Conservation (phyloP, 257 asterid species). For the Nicotiana noctiflora region DNA sequence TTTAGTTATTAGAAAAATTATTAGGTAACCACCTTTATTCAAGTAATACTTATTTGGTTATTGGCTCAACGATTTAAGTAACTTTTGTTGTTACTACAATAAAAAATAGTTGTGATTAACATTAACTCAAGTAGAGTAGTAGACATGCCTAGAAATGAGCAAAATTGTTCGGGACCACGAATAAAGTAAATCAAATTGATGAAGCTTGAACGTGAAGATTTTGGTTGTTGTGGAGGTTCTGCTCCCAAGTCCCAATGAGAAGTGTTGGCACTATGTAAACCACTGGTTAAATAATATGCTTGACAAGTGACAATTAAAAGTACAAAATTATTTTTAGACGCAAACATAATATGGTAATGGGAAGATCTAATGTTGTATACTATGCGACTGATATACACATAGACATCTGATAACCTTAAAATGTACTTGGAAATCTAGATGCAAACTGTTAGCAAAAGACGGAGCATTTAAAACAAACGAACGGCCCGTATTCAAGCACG, state of each 20-base stretch:
- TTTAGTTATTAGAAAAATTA: no score
- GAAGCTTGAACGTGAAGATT: not conserved
- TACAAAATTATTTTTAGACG: not conserved
- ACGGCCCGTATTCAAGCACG: no score
- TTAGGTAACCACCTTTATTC: not conserved
- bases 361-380: not conserved
- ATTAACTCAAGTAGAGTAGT: not conserved
- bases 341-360: not conserved
- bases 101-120: not conserved
- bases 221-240: not conserved
- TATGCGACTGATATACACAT: not conserved
- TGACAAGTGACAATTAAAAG: not conserved
- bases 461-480: not conserved
- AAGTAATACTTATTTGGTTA: not conserved
- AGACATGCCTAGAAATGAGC: no score
- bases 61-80: not conserved
- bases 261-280: not conserved
- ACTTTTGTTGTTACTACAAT: not conserved
- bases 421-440: no score
- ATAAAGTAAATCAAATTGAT: no score
- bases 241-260: no score
- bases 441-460: not conserved
- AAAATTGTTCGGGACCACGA: no score
- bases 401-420: no score
- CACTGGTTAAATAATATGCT: not conserved